Evolutionary conservation across 495 filamentous ascomycete genomes (phyloP), one percentile per base, ranked within the genome.

Genomic region (Aspergillus biplanus): DNA sequence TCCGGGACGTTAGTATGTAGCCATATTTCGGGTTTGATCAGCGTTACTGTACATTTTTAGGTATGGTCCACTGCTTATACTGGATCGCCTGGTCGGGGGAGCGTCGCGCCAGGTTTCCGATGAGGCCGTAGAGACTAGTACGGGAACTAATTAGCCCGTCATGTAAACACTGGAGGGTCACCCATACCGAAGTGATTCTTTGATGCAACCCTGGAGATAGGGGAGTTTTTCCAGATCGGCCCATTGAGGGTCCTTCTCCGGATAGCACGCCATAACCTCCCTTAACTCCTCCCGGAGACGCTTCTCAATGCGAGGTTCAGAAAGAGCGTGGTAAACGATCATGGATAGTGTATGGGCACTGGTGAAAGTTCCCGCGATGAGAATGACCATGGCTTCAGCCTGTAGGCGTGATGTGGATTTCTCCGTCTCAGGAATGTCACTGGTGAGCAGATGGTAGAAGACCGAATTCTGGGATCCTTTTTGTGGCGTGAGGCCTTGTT

Each of bases 1-100:
- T 44, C 15, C 3, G 1, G 39, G 15, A 15, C 3, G 15, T 44
- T 44, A 44, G 39, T 44, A 9, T 44, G 3, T 44, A 3, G 15
- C 15, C 1, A 44, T 44, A 9, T 44, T 15, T 44, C 9, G n/a
- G 13, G 12, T 1, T 48, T 12, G 46, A 21, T 12, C 1, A 4
- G 6, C 1, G 46, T 44, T 15, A 48, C 8, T 16, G 46, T 48
- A 48, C 46, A 16, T 48, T 48, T 21, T 16, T 48, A 4, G 61
- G 61, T 7, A 58, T 63, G 4, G 39, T 58, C 61, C 61, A 58
- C 47, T 58, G 27, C 9, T 58, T 58, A 31, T 63, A 63, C 13
- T 56, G 52, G 1, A 63, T 34, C 1, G 37, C 37, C 1, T 16
- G 2, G 42, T 63, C 60, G 0, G 60, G 60, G n/a, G 52, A 63